These are phyloP conservation scores for Wickerhamiella azymoides DNA, from an alignment of 805 yeast species.

Conservation along the genomic window DNA sequence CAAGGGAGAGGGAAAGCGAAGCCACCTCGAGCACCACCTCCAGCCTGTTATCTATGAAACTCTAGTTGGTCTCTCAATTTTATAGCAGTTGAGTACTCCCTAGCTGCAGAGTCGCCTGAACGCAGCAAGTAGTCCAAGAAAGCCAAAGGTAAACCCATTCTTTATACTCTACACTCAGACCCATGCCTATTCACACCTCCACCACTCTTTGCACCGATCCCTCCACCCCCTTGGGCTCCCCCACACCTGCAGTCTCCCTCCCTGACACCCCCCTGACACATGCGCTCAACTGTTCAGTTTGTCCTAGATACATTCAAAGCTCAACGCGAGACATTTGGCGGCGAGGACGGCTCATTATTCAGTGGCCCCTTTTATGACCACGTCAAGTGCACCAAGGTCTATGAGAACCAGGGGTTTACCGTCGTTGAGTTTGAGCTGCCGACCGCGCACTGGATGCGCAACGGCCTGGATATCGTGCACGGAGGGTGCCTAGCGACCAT, in stretches of 20 bases:
- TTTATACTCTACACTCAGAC: too few species aligned
- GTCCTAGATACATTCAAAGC: not conserved
- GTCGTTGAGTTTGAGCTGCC: slow-evolving; percentile 15
- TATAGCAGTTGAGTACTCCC: too few species aligned
- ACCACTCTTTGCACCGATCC: too few species aligned
- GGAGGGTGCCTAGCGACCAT: slow-evolving; percentile 26
- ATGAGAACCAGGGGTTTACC: slow-evolving; percentile 10
- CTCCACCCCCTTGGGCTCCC: not conserved
- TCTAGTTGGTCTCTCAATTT: too few species aligned
- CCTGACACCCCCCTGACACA: not conserved
- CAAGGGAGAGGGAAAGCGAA: too few species aligned
- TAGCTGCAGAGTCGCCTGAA: too few species aligned
- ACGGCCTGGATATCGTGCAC: slow-evolving; percentile 20
- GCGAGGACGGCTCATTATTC: not conserved
- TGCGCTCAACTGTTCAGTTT: not conserved
- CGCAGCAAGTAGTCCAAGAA: too few species aligned
- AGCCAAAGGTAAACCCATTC: too few species aligned
- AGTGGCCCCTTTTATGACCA: slow-evolving; percentile 10
- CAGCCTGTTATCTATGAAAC: too few species aligned
- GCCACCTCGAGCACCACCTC: too few species aligned
- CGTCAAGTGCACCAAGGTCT: slow-evolving; percentile 11
- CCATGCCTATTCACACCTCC: too few species aligned
- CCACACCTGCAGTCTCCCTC: not conserved
- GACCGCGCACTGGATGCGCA: slow-evolving; percentile 17
- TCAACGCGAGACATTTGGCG: not conserved